Base-by-base conservation (phyloP, 2,329 filamentous ascomycete genomes). In the Botrytis sinoallii region DNA sequence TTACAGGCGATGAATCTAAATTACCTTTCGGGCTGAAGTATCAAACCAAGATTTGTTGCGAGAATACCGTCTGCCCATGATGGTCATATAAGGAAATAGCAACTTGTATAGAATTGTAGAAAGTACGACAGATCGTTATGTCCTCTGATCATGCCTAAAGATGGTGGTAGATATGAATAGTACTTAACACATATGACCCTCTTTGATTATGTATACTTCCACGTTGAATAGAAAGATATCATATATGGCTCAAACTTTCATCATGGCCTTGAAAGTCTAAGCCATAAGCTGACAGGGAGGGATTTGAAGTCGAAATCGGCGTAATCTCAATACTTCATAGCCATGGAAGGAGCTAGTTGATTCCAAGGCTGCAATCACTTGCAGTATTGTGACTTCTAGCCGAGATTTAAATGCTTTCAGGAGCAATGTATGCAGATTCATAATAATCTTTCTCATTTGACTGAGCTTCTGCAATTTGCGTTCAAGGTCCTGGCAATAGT, bases 361-460 rank as follows among this genome's bases (percentile, higher is more conserved):
- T n/a, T 64, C 42, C 57, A 55, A 55, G 35, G 32, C 59, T 55
- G 59, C 42, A 64, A 64, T 40, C 7, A 71, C 44, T 63, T 48
- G 69, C 32, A 64, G 57, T 44, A 25, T 29, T 42, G 44, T 35
- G 5, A 14, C 3, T 32, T 40, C 29, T 8, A 48, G 10, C 40
- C 14, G 6, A 64, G 22, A 35, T 25, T 42, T 18, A 9, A 46
- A 18, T 14, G 22, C 16, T 20, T 70, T 61, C 22, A 35, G 35
- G 29, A 40, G 16, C 16, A 16, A 40, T n/a, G 29, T 68, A 18
- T 40, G 48, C 48, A 68, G 48, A 52, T 57, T 57, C 18, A n/a
- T 25, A 2, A 57, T 69, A 42, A 70, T 35, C 40, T 63, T 70
- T 46, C 68, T 64, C 69, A 55, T 65, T 61, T 48, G 42, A 65